Evolutionary conservation across 1,284 basidiomycete species (phyloP), one percentile per base, ranked within the genome.

Genomic region (Sphaerobolus stellatus): DNA sequence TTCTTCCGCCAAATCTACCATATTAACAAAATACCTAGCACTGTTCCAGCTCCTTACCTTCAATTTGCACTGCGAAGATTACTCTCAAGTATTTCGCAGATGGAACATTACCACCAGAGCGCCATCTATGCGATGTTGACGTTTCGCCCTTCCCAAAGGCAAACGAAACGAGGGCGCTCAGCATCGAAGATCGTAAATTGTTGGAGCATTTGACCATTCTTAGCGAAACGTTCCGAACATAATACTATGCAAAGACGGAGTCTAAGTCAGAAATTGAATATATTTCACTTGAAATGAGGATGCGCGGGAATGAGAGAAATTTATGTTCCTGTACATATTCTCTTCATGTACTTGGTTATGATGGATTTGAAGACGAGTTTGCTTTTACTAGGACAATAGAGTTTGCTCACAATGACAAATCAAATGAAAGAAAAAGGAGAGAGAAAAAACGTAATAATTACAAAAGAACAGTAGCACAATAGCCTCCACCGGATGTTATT

Each of bases 21-120:
- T 38, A 16, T 13, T 50, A 27, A 18, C 18, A 11, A 44, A 20
- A 34, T 8, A 7, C 36, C n/a, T 25, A 50, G 48, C 48, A 50
- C 24, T 43, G 30, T 38, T 50, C 48, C 8, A 27, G 11, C 31
- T 43, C 30, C n/a, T 38, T 50, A n/a, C 11, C 16, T 13, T 50
- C 48, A 8, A 13, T 33, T 8, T 50, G 48, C 24, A 50, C 33
- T 7, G 48, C 31, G 8, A 38, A 38, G n/a, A 38, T 50, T 43
- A 50, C 48, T 8, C 48, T 16, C 7, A 25, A 11, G 18, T 50
- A 50, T 31, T 50, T 50, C 31, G 33, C 33, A 20, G 31, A 50
- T 50, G 48, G 48, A 16, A 43, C 48, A 13, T 25, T 50, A 27
- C 48, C 48, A 8, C 11, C 9, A 7, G 24, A 50, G 18, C n/a